Evolutionary conservation across 2,329 filamentous ascomycete genomes (phyloP).

Genomic region (Microdochium nivale): DNA sequence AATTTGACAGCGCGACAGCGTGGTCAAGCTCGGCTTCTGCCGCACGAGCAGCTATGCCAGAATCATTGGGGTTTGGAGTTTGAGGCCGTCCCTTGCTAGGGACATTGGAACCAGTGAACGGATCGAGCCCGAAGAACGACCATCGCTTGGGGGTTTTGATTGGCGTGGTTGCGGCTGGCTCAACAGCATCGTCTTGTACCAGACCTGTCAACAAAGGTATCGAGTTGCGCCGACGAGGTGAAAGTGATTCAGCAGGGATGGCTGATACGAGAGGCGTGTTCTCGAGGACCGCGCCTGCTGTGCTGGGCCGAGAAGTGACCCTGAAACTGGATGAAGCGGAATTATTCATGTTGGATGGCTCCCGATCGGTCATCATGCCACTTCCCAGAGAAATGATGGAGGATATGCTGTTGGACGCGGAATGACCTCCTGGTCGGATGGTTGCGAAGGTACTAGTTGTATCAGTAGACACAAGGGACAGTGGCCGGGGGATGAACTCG

Average conservation of each 20-base stretch:
- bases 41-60: slow-evolving; percentile 24
- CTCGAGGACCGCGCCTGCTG: slow-evolving; percentile 62
- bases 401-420: slow-evolving; percentile 70
- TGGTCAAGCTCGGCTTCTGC: slow-evolving; percentile 7
- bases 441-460: slow-evolving; percentile 66
- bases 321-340: slow-evolving; percentile 30
- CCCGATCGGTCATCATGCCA: slow-evolving; percentile 23
- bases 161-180: slow-evolving; percentile 32
- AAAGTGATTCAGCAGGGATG: slow-evolving; percentile 19
- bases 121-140: slow-evolving; percentile 56
- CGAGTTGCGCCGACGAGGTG: slow-evolving; percentile 47
- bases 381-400: slow-evolving; percentile 54
- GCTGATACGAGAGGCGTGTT: slow-evolving; percentile 29
- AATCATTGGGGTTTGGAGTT: slow-evolving; percentile 32
- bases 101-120: slow-evolving; percentile 34
- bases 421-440: slow-evolving; percentile 55
- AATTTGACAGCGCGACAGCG: neutral
- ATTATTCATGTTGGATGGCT: slow-evolving; percentile 24
- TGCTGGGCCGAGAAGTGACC: slow-evolving; percentile 54
- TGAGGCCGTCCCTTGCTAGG: slow-evolving; percentile 37
- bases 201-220: slow-evolving; percentile 44
- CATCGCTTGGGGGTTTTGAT: slow-evolving; percentile 47
- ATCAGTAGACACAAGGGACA: slow-evolving; percentile 79
- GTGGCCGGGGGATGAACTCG: slow-evolving; percentile 73
- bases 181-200: slow-evolving; percentile 23